Conservation (phyloP, 106 monocot species). For the Dactylorhiza incarnata region DNA sequence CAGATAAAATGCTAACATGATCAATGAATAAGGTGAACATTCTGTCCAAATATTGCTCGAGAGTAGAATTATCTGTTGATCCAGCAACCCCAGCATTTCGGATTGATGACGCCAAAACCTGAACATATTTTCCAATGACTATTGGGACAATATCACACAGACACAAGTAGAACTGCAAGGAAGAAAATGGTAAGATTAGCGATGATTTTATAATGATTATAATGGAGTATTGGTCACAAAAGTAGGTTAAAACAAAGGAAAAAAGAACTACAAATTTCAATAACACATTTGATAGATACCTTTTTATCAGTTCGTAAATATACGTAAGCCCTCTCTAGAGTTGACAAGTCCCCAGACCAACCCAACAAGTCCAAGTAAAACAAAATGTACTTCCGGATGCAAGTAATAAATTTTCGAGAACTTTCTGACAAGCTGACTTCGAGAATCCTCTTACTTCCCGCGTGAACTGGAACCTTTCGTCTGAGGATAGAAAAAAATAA, state of each 20-base stretch:
- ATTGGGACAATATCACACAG: slow-evolving; percentile 76
- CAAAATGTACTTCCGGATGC: slow-evolving; percentile 86
- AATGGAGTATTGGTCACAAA: not conserved
- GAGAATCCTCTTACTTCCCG: slow-evolving; percentile 49
- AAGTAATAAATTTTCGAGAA: slow-evolving; percentile 96
- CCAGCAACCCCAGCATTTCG: slow-evolving; percentile 19
- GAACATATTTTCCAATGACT: slow-evolving; percentile 82
- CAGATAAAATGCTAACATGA: slow-evolving; percentile 68
- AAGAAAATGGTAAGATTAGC: not conserved
- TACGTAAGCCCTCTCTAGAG: slow-evolving; percentile 78
- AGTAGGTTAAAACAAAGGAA: not conserved
- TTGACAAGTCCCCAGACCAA: slow-evolving; percentile 59
- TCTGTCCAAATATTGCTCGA: slow-evolving; percentile 69
- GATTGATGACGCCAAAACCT: slow-evolving; percentile 59
- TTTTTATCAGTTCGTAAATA: slow-evolving; percentile 91
- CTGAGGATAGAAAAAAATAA: slow-evolving; percentile 24
- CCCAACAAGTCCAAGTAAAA: slow-evolving; percentile 84
- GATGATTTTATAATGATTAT: not conserved
- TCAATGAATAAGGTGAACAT: slow-evolving; percentile 87
- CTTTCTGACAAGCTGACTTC: slow-evolving; percentile 95
- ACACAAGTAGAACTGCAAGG: slow-evolving; percentile 63
- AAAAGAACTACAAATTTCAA: not conserved
- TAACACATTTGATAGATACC: slow-evolving; percentile 21
- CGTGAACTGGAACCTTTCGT: slow-evolving; percentile 42
- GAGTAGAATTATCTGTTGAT: slow-evolving; percentile 22